Evolutionary conservation across 2,329 filamentous ascomycete genomes (phyloP), one percentile per base, ranked within the genome.

Genomic region (Aplosporella prunicola): DNA sequence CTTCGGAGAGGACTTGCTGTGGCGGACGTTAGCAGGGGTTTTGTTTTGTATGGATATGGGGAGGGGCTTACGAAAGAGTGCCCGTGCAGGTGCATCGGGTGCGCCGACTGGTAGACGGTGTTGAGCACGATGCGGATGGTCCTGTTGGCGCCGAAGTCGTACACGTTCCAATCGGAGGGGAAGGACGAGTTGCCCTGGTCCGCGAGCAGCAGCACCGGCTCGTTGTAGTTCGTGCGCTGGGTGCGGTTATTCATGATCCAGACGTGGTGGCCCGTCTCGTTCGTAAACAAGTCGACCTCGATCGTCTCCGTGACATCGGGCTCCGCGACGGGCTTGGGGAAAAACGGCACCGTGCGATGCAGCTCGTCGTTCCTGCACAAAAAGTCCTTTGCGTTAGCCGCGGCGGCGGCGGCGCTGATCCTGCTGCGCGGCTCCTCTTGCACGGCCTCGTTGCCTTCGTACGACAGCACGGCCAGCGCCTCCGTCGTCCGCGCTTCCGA

Each of bases 1-100:
- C 65, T 33, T 56, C 50, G 9, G 58, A 57, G 3, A 68, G 57
- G 11, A 67, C 45, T 38, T 59, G 61, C 48, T 61, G 47, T 68
- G n/a, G n/a, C n/a, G n/a, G n/a, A n/a, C n/a, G n/a, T n/a, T n/a
- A n/a, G n/a, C n/a, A n/a, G n/a, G n/a, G n/a, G n/a, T n/a, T n/a
- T n/a, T n/a, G n/a, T n/a, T n/a, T n/a, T n/a, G n/a, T n/a, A n/a
- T n/a, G n/a, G n/a, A n/a, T n/a, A n/a, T n/a, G n/a, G n/a, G n/a
- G n/a, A n/a, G n/a, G n/a, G n/a, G n/a, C n/a, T n/a, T n/a, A n/a
- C n/a, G n/a, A n/a, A n/a, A n/a, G n/a, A n/a, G 47, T 68, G 66
- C 15, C 66, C 63, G 53, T 69, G 66, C 11, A 69, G 47, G 47
- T 65, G 62, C 35, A 38, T 38, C 2, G 35, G 35, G 13, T 36